Percentiles rank a stretch among this genome's conserved stretches.
phyloP scores from a whole-genome alignment of 1,284 basidiomycete genomes.

The Neotropicomus parvogracilis region DNA sequence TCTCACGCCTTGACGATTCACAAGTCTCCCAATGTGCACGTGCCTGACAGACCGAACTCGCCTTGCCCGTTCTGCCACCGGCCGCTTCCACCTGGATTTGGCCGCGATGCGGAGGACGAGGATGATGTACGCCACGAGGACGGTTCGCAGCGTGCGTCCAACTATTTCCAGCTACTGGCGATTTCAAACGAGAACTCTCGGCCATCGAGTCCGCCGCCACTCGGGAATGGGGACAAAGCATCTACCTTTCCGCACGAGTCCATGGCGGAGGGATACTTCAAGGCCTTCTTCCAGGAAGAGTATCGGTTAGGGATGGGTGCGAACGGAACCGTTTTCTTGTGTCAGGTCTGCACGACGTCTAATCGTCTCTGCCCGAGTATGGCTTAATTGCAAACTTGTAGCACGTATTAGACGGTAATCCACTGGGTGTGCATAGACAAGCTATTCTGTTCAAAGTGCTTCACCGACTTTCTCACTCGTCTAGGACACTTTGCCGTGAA shows the following conservation, averaged over 20 bases:
- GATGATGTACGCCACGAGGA: slow-evolving; percentile 19
- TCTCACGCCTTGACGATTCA: slow-evolving; percentile 80
- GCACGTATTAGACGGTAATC: slow-evolving; percentile 80
- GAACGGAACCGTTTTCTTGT: slow-evolving; percentile 84
- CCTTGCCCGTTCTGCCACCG: slow-evolving; percentile 73
- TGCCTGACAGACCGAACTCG: slow-evolving; percentile 22
- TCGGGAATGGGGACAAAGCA: slow-evolving; percentile 17
- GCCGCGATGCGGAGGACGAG: slow-evolving; percentile 20
- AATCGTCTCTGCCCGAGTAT: slow-evolving; percentile 1
- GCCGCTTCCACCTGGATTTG: slow-evolving; percentile 41
- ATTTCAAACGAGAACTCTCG: slow-evolving; percentile 62
- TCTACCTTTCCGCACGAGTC: slow-evolving; percentile 55
- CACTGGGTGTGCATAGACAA: slow-evolving; percentile 47
- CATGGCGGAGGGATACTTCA: slow-evolving; percentile 81
- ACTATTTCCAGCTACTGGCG: slow-evolving; percentile 73
- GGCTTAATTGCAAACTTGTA: slow-evolving; percentile 29
- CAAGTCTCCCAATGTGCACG: slow-evolving; percentile 31
- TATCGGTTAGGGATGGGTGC: slow-evolving; percentile 87
- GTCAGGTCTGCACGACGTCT: slow-evolving; percentile 55
- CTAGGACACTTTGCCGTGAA: slow-evolving; percentile 86
- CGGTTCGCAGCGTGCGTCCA: slow-evolving; percentile 50
- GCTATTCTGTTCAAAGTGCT: not conserved
- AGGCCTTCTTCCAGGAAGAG: slow-evolving; percentile 87
- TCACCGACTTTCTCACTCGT: slow-evolving; percentile 17
- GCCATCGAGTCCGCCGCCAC: slow-evolving; percentile 50